phyloP scores from a whole-genome alignment of 805 yeast genomes.

The Candida xyloterini region DNA sequence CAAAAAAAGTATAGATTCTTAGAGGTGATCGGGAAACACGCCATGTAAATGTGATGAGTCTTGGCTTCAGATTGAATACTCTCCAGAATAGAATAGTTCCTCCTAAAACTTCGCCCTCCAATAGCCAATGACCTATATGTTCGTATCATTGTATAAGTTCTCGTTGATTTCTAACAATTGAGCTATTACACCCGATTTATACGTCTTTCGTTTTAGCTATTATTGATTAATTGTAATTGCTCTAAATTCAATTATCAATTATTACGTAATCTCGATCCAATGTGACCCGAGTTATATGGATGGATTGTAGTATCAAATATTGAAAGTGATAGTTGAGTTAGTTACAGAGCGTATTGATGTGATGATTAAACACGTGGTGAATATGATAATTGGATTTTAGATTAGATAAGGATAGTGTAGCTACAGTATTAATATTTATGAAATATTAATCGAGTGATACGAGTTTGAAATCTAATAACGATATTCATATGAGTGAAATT shows the following conservation, averaged over 20 bases:
- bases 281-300: neutral
- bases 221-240: neutral
- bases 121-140: neutral
- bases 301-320: no score
- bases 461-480: no score
- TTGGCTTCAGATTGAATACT: slow-evolving; percentile 4
- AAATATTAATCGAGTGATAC: neutral
- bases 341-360: no score
- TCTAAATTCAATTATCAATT: neutral
- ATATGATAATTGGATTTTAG: no score
- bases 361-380: no score
- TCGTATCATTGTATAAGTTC: neutral
- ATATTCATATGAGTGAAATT: no score
- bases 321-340: neutral
- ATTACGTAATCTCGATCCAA: neutral
- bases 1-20: slow-evolving; percentile 63
- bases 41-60: slow-evolving; percentile 46
- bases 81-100: slow-evolving; percentile 1
- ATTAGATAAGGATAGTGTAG: neutral
- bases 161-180: neutral
- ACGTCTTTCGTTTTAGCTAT: neutral
- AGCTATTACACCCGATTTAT: no score
- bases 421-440: neutral
- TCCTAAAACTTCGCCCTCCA: neutral
- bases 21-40: slow-evolving; percentile 71